Conservation (phyloP, 495 filamentous ascomycete species). For the Neurospora intermedia region DNA sequence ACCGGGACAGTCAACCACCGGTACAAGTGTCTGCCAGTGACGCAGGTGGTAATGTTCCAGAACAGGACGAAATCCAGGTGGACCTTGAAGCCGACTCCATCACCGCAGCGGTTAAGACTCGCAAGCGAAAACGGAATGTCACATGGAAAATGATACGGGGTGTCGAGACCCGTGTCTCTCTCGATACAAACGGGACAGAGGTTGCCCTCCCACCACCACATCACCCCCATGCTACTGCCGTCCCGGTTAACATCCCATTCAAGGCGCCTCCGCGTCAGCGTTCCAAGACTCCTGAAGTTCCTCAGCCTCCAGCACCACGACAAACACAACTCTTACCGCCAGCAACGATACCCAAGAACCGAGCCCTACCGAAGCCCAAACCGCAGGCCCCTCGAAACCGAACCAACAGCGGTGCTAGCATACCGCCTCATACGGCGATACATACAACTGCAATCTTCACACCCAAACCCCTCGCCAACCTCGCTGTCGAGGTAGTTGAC, state of each 20-base stretch:
- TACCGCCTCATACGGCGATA: neutral
- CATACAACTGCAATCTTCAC: neutral
- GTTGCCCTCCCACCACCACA: neutral
- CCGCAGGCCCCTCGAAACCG: neutral
- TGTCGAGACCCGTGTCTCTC: constrained; percentile 21
- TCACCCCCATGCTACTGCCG: neutral
- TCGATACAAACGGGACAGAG: constrained; percentile 2
- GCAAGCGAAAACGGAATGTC: constrained; percentile 26
- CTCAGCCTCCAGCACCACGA: neutral
- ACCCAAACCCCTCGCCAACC: neutral
- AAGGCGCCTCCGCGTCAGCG: neutral
- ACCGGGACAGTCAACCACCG: neutral
- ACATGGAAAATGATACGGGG: constrained; percentile 29
- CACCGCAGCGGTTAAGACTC: constrained; percentile 27
- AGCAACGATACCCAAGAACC: neutral
- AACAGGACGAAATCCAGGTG: neutral
- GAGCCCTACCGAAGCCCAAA: neutral
- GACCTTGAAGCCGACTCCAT: constrained; percentile 19
- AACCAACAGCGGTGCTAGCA: neutral
- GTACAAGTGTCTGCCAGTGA: neutral
- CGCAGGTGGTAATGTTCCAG: neutral
- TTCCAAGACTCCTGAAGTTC: neutral
- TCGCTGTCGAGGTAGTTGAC: neutral
- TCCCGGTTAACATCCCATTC: neutral
- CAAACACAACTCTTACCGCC: neutral